phyloP scores from a whole-genome alignment of 1,139 yeast species.

The Candida sp. region DNA sequence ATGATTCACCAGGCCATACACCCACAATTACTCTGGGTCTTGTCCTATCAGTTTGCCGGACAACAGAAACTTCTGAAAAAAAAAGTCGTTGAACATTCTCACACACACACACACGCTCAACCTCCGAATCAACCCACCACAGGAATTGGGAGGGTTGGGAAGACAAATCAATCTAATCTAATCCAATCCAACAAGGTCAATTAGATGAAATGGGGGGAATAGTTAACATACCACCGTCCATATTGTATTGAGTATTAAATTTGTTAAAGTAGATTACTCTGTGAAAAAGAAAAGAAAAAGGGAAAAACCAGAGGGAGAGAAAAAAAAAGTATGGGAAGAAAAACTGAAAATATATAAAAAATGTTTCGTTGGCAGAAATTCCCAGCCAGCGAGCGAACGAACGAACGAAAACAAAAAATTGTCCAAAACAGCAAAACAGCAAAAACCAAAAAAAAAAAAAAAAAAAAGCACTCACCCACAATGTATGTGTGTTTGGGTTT shows the following conservation, averaged over 20 bases:
- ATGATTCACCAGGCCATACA: not conserved
- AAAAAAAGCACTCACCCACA: not conserved
- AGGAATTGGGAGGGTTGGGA: not conserved
- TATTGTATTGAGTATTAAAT: slow-evolving; percentile 19
- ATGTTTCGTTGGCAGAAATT: slow-evolving; percentile 8
- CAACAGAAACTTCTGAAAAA: not conserved
- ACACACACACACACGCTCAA: not conserved
- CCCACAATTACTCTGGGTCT: not conserved
- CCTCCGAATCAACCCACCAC: not conserved
- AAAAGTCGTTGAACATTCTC: not conserved
- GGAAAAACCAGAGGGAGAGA: slow-evolving; percentile 6
- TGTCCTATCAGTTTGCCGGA: not conserved
- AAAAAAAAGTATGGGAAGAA: slow-evolving; percentile 14
- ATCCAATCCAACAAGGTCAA: slow-evolving; percentile 8
- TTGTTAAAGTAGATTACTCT: slow-evolving; percentile 1
- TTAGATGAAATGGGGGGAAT: slow-evolving; percentile 10
- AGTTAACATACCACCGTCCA: slow-evolving; percentile 53
- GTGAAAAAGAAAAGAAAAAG: slow-evolving; percentile 3
- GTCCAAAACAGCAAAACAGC: too few relatives aligned
- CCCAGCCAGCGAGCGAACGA: slow-evolving; percentile 2
- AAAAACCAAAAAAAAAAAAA: too few relatives aligned
- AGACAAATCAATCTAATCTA: slow-evolving; percentile 14
- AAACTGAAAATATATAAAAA: slow-evolving; percentile 7
- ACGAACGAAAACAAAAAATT: slow-evolving; percentile 6
- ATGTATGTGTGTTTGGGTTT: slow-evolving; percentile 4